phyloP scores from a whole-genome alignment of 192 early-diverging fungal genomes.

The Dissophora ornata region DNA sequence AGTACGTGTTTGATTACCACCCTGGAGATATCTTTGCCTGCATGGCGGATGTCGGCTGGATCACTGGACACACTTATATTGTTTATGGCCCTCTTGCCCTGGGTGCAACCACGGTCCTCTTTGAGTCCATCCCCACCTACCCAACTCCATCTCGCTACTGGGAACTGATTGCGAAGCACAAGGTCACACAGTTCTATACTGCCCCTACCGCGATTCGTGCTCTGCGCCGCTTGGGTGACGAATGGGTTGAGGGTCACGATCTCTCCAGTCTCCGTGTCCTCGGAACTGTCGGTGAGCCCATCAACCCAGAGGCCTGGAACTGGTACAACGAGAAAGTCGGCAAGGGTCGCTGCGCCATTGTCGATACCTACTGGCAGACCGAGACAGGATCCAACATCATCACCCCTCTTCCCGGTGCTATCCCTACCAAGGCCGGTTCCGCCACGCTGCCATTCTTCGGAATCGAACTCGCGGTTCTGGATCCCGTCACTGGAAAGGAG shows the following conservation, averaged over 20 bases:
- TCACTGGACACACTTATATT: constrained; percentile 90
- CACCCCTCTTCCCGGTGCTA: constrained; percentile 89
- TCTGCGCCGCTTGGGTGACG: constrained; percentile 85
- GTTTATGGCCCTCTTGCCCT: constrained; percentile 91
- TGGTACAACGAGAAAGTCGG: constrained; percentile 98
- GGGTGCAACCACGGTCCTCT: constrained; percentile 91
- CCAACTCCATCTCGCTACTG: constrained; percentile 86
- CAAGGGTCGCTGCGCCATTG: constrained; percentile 84
- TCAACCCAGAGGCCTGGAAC: constrained; percentile 97
- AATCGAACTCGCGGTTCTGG: constrained; percentile 86
- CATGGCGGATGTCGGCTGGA: constrained; percentile 96
- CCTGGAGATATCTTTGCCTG: constrained; percentile 90
- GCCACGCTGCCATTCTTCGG: constrained; percentile 98
- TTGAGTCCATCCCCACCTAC: constrained; percentile 95
- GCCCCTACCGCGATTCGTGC: constrained; percentile 98
- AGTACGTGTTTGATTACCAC: constrained; percentile 96
- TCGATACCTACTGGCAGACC: constrained; percentile 96
- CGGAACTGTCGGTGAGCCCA: constrained; percentile 97
- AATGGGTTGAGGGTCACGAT: constrained; percentile 79
- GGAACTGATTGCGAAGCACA: constrained; percentile 87
- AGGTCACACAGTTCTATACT: constrained; percentile 97
- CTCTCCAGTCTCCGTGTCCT: constrained; percentile 89
- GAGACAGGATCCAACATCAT: constrained; percentile 94
- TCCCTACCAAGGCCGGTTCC: constrained; percentile 91
- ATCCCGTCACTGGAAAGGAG: constrained; percentile 86